Conservation (phyloP, 257 asterid species). For the Orobanche coerulescens region DNA sequence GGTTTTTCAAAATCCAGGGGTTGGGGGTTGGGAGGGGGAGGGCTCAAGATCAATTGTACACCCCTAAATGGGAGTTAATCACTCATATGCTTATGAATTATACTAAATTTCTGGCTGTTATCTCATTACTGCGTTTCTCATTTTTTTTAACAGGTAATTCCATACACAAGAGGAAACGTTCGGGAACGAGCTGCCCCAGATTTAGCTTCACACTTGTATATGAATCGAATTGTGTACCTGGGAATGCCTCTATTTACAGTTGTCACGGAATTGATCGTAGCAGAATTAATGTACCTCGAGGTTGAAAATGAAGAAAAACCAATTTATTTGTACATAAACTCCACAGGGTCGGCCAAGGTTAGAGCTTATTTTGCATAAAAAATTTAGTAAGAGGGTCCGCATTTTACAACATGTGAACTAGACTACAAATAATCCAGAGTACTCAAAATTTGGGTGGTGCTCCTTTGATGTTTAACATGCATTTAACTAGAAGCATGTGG, state of each 20-base stretch:
- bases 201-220: conserved; percentile 77
- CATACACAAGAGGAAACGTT: conserved; percentile 78
- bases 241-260: conserved; percentile 92
- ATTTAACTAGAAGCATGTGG: conserved; percentile 7
- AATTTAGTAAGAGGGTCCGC: neutral
- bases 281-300: conserved; percentile 86
- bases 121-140: conserved; percentile 12
- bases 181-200: conserved; percentile 97
- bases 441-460: neutral
- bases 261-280: conserved; percentile 85
- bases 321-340: conserved; percentile 79
- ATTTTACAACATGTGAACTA: neutral
- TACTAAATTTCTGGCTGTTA: neutral
- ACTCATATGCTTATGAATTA: neutral
- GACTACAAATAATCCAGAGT: neutral
- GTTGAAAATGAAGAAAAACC: conserved; percentile 80
- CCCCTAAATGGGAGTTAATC: neutral
- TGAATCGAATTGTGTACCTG: conserved; percentile 85
- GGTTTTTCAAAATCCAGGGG: neutral
- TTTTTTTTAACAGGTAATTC: conserved; percentile 65
- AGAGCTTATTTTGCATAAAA: conserved; percentile 21
- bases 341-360: conserved; percentile 96
- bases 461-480: conserved; percentile 5
- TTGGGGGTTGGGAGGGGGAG: neutral
- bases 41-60: neutral